Evolutionary conservation across 1,139 yeast genomes (phyloP).

Genomic region (Kodamaea anthophila): DNA sequence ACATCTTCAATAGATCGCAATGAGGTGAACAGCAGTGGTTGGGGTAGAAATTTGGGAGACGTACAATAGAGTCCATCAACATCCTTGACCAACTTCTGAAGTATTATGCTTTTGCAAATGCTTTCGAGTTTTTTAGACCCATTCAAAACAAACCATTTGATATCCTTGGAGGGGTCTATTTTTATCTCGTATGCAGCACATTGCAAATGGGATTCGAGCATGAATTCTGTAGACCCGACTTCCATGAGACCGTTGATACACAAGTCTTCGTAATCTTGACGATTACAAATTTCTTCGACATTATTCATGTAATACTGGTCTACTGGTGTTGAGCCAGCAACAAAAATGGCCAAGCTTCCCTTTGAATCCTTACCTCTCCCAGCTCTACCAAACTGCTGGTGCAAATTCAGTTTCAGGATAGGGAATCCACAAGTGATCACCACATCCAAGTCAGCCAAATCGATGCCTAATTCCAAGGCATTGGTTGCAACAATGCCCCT

Average conservation of each 20-base stretch:
- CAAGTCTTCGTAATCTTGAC: constrained; percentile 34
- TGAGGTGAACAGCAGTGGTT: constrained; percentile 71
- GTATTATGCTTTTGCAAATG: constrained; percentile 32
- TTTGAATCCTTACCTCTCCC: constrained; percentile 75
- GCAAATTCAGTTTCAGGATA: constrained; percentile 72
- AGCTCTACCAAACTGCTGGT: constrained; percentile 95
- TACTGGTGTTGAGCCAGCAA: constrained; percentile 79
- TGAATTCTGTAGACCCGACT: constrained; percentile 26
- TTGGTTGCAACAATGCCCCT: constrained; percentile 90
- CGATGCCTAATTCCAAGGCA: constrained; percentile 92
- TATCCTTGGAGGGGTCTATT: constrained; percentile 46
- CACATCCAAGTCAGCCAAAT: constrained; percentile 86
- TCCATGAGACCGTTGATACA: constrained; percentile 37
- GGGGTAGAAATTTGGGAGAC: constrained; percentile 60
- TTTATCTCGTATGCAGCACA: constrained; percentile 92
- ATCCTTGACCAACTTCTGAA: constrained; percentile 41
- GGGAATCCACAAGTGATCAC: constrained; percentile 94
- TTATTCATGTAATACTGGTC: constrained; percentile 79
- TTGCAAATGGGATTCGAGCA: constrained; percentile 78
- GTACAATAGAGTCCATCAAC: constrained; percentile 52
- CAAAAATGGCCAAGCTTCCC: constrained; percentile 63
- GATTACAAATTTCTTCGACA: constrained; percentile 56
- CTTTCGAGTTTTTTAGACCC: constrained; percentile 14
- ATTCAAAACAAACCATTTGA: constrained; percentile 44
- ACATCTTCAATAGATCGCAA: constrained; percentile 81